phyloP scores from a whole-genome alignment of 306 rosid species.

The Coriaria nepalensis region DNA sequence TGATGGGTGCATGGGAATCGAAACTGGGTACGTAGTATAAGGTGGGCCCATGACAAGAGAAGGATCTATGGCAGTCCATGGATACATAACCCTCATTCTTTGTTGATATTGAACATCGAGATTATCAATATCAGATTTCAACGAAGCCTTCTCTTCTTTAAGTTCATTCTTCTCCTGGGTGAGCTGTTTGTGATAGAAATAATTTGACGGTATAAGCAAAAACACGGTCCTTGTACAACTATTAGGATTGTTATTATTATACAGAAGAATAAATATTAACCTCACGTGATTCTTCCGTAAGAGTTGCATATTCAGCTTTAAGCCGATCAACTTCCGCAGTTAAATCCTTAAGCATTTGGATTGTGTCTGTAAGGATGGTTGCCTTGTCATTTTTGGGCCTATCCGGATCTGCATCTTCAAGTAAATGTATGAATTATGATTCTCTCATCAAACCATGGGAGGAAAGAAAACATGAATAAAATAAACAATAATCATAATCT shows the following conservation, averaged over 20 bases:
- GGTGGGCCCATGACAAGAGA: constrained; percentile 56
- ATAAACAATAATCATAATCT: too few species aligned
- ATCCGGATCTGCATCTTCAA: constrained; percentile 53
- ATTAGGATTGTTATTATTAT: background rate
- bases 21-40: constrained; percentile 67
- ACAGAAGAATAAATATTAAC: constrained; percentile 22
- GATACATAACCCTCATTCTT: constrained; percentile 57
- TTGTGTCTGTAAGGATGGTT: constrained; percentile 65
- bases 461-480: background rate
- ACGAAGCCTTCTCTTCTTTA: constrained; percentile 67
- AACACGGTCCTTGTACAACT: constrained; percentile 3
- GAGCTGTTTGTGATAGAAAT: constrained; percentile 33
- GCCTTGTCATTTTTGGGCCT: constrained; percentile 93
- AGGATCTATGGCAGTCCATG: constrained; percentile 76
- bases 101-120: constrained; percentile 68
- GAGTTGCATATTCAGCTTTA: constrained; percentile 49
- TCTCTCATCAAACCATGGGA: too few species aligned
- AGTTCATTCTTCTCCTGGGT: constrained; percentile 84
- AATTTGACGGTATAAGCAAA: constrained; percentile 16
- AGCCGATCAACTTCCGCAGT: constrained; percentile 49
- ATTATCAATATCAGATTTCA: constrained; percentile 62
- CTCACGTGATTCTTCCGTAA: constrained; percentile 74
- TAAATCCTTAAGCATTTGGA: constrained; percentile 65
- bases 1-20: constrained; percentile 64
- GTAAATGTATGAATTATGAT: background rate